These are phyloP conservation scores for Tetrahymena thermophila DNA, from an alignment of 73 alveolate genomes.

Conservation along the genomic window DNA sequence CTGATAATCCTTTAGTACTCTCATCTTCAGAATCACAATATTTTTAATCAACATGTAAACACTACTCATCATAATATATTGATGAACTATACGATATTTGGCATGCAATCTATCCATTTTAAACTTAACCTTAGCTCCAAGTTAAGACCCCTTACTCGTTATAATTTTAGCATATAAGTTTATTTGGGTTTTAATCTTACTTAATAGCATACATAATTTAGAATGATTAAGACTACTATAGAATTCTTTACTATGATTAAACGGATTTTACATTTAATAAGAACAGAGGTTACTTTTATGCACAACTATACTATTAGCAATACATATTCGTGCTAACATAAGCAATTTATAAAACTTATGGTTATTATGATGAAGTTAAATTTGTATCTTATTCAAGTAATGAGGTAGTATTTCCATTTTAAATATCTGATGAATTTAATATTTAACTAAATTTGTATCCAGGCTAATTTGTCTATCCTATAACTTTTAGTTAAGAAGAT, in stretches of 20 bases:
- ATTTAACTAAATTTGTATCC: background rate
- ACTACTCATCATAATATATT: background rate
- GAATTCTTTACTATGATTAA: background rate
- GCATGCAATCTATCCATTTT: background rate
- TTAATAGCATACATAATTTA: too few species aligned
- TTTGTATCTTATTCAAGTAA: background rate
- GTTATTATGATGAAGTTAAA: background rate
- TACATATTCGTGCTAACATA: background rate
- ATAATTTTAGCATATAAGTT: background rate
- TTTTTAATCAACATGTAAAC: background rate
- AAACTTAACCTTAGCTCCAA: background rate
- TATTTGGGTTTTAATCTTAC: background rate
- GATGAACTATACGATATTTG: background rate
- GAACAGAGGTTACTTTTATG: background rate
- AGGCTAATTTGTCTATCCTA: background rate
- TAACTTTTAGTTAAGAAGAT: background rate
- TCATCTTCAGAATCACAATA: background rate
- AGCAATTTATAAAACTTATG: background rate
- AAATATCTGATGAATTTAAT: background rate
- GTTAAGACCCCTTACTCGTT: background rate
- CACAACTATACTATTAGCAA: background rate
- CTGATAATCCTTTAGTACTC: background rate
- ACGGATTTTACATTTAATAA: too few species aligned
- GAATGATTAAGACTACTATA: too few species aligned
- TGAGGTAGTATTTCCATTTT: background rate